phyloP scores from a whole-genome alignment of 2,329 filamentous ascomycete species.

The Fusarium verrucosum region DNA sequence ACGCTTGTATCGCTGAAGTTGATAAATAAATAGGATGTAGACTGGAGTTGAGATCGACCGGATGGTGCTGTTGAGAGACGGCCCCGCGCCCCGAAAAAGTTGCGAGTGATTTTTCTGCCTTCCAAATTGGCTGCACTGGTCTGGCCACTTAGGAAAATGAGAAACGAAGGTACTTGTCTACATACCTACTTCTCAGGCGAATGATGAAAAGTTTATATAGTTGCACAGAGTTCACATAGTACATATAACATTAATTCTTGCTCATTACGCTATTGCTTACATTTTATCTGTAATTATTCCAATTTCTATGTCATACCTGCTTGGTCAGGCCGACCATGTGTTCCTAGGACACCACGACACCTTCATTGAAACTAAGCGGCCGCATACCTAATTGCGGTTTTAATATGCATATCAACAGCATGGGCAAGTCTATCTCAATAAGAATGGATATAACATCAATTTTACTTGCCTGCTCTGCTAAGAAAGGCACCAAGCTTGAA shows the following conservation, averaged over 20 bases:
- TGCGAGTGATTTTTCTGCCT: slow-evolving; percentile 34
- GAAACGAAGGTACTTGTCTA: slow-evolving; percentile 20
- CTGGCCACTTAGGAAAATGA: slow-evolving; percentile 28
- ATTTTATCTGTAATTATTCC: background rate
- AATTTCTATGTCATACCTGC: background rate
- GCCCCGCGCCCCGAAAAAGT: slow-evolving; percentile 31
- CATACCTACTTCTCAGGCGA: background rate
- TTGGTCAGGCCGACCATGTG: background rate
- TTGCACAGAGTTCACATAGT: slow-evolving; percentile 9
- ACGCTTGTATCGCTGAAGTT: slow-evolving; percentile 1
- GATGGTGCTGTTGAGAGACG: slow-evolving; percentile 11
- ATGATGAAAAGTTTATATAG: slow-evolving; percentile 4
- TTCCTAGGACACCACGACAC: background rate
- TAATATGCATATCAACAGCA: background rate
- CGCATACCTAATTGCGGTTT: background rate
- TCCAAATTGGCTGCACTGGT: slow-evolving; percentile 3
- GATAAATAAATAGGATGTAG: slow-evolving; percentile 1
- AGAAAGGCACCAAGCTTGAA: slow-evolving; percentile 30
- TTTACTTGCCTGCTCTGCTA: slow-evolving; percentile 46
- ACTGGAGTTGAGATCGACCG: slow-evolving; percentile 9
- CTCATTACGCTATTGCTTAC: background rate
- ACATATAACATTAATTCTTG: background rate
- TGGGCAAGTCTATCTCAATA: background rate
- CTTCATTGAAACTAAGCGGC: background rate
- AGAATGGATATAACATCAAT: slow-evolving; percentile 48